Base-by-base conservation (phyloP, 192 early-diverging fungal genomes). In the Coemansia sp. region DNA sequence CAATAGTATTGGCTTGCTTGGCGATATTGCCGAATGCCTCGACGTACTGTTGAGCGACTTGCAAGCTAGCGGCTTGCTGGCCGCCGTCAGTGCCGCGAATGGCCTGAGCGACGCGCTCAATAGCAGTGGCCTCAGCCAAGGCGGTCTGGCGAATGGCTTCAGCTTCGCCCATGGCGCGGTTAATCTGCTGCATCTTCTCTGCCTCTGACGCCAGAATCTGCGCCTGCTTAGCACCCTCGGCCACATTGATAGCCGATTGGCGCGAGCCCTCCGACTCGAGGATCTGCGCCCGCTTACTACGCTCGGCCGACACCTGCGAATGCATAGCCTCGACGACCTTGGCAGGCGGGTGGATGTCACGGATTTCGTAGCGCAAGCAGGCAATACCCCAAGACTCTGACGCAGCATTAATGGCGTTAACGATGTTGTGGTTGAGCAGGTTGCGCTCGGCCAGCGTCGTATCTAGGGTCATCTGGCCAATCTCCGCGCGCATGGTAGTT, bases 401-500 rank as follows among this genome's bases (percentile, higher is more conserved):
- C 8, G 97, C 97, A 24, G 83, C 73, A 66, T 96, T 97, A 84
- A 99, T 99, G 20, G 95, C 90, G 26, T 94, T 86, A 18, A 97
- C 95, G 79, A 99, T 99, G 68, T 93, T 92, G 61, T 87, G 76
- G 79, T 99, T 99, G 51, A 99, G 80, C 51, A 91, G 89, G 40
- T 93, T 91, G 73, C 97, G 88, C 77, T 99, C 94, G 0, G 95
- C 94, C 59, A 99, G 81, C 14, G 96, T 99, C 10, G 90, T 88
- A 74, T 99, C 96, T 67, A 99, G 81, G 3, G 94, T 97, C 90
- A 99, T 91, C 81, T 96, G 94, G 38, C 96, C 96, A 71, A 99
- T 99, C 72, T 99, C 96, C 5, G 96, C 95, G 39, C 96, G 91
- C 96, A 99, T 97, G 0, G 96, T 96, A 6, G 96, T 99, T 76